phyloP scores from a whole-genome alignment of 2,329 filamentous ascomycete species.

The Ceratocystis alfenasii region DNA sequence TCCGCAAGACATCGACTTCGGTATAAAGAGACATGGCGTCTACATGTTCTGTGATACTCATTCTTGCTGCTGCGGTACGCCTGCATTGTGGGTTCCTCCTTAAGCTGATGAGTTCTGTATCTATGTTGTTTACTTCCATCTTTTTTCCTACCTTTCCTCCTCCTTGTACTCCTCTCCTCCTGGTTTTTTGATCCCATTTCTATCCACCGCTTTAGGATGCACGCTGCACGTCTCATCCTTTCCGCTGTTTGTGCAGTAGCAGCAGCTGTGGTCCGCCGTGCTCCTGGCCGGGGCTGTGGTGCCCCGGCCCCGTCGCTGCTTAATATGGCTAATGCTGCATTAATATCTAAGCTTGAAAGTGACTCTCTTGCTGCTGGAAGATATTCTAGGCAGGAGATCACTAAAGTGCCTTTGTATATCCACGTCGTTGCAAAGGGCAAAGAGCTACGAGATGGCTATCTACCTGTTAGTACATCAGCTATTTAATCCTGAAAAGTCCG shows the following conservation, averaged over 20 bases:
- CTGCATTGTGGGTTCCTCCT: neutral
- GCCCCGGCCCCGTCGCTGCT: conserved; percentile 23
- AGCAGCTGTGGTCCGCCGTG: conserved; percentile 16
- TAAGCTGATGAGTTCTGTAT: neutral
- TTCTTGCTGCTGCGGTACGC: neutral
- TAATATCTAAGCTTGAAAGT: conserved; percentile 23
- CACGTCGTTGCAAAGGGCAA: conserved; percentile 30
- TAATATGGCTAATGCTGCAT: conserved; percentile 23
- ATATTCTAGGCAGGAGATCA: conserved; percentile 23
- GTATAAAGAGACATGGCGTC: conserved; percentile 3
- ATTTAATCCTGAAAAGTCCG: neutral
- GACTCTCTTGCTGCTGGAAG: conserved; percentile 22
- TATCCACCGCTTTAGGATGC: conserved; percentile 17
- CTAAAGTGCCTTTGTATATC: conserved; percentile 31
- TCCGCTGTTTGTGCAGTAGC: conserved; percentile 16
- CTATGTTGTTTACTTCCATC: neutral
- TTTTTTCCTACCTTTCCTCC: neutral
- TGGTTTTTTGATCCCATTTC: neutral
- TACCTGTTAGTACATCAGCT: conserved; percentile 28
- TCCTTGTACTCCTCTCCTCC: neutral
- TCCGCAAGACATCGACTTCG: neutral
- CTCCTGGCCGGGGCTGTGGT: conserved; percentile 24
- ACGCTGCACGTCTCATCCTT: conserved; percentile 14
- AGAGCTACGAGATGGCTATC: conserved; percentile 28
- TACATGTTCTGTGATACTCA: neutral